Evolutionary conservation across 148 eudicot species (phyloP).

Genomic region (Camellia lanceoleosa): DNA sequence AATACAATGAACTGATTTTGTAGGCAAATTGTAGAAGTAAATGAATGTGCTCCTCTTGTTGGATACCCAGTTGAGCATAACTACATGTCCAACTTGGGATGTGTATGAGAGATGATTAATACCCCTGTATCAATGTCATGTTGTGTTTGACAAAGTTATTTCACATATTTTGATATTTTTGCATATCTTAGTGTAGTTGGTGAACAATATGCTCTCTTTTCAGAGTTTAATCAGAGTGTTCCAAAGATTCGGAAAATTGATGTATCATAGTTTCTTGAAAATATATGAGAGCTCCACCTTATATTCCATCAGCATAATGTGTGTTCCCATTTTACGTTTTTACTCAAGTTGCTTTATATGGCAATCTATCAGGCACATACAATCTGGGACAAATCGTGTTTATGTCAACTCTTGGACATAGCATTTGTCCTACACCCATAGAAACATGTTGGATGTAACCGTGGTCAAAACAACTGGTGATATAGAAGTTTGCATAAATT

Average conservation of each 20-base stretch:
- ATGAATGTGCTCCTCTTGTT: not conserved
- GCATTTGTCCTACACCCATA: not conserved
- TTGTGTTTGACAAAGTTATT: not conserved
- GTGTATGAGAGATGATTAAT: not conserved
- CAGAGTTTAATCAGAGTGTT: not conserved
- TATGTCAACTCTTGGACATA: not conserved
- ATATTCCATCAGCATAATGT: constrained; percentile 1
- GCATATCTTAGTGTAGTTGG: too few species aligned
- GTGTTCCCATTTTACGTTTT: not conserved
- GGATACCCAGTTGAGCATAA: not conserved
- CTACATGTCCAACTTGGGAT: not conserved
- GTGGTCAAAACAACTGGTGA: not conserved
- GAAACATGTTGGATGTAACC: not conserved
- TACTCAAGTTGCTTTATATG: not conserved
- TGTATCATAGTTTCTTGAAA: not conserved
- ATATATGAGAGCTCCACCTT: not conserved
- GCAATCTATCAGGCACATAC: not conserved
- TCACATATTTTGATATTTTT: not conserved
- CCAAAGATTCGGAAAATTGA: not conserved
- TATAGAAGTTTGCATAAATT: too few species aligned
- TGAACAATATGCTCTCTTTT: not conserved
- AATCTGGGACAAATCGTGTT: not conserved
- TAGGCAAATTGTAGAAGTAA: not conserved
- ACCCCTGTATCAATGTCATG: not conserved
- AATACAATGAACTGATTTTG: not conserved